A percentile compares a stretch with the other conserved stretches of the same genome.
Evolutionary conservation across 1,139 yeast genomes (phyloP).

Genomic region (Candida sp.): DNA sequence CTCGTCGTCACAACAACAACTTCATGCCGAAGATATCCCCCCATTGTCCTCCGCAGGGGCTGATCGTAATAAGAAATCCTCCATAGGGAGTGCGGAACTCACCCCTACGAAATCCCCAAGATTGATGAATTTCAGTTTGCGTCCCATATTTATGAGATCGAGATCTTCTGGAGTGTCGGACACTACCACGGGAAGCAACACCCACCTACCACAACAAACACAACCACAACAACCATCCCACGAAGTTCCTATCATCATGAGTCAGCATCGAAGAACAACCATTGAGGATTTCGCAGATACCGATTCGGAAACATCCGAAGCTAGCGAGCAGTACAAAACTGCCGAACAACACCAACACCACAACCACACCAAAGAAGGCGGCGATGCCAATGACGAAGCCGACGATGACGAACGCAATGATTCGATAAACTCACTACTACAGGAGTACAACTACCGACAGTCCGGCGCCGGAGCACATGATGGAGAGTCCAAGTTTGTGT

Average conservation of each 20-base stretch:
- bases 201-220: neutral
- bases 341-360: constrained; percentile 3
- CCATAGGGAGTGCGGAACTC: constrained; percentile 5
- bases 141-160: constrained; percentile 27
- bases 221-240: neutral
- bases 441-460: constrained; percentile 28
- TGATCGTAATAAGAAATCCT: constrained; percentile 10
- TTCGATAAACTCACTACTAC: constrained; percentile 36
- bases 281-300: constrained; percentile 49
- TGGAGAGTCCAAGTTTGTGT: constrained; percentile 19
- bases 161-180: constrained; percentile 21
- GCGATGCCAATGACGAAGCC: neutral
- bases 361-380: neutral
- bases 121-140: constrained; percentile 15
- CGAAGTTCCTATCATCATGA: constrained; percentile 6
- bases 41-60: neutral
- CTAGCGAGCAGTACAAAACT: constrained; percentile 8
- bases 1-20: neutral
- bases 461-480: constrained; percentile 7
- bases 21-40: neutral
- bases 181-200: neutral
- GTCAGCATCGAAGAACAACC: constrained; percentile 20
- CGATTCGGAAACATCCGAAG: constrained; percentile 21
- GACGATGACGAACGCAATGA: constrained; percentile 23
- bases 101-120: constrained; percentile 18